Evolutionary conservation across 441 rosid species (phyloP), one percentile per base, ranked within the genome.

Genomic region (Geranium incanum): DNA sequence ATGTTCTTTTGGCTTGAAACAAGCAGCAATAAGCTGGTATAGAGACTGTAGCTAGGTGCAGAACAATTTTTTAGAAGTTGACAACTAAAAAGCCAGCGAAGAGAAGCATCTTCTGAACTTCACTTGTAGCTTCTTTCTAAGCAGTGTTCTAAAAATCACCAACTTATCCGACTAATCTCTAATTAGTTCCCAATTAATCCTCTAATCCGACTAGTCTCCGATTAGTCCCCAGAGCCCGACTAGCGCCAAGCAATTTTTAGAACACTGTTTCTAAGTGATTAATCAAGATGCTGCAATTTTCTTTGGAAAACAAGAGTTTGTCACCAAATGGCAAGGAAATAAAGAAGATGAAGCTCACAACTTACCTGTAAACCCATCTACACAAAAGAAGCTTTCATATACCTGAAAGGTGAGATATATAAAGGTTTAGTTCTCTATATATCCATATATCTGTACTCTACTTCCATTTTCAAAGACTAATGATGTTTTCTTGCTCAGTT

Each of bases 21-120:
- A 76, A 79, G 48, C 66, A 18, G 28, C 36, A 38, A 72, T 70
- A 69, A 75, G 75, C 77, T 70, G 74, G 59, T 78, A 74, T 74
- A 70, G 71, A 69, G 73, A 45, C 50, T 43, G 8, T 43, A 69
- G 77, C 73, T 36, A 75, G 79, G 79, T 75, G 76, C 78, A 43
- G 50, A 7, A 43, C 12, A 43, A 19, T 59, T 70, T 73, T 57
- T 66, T 16, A 59, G 43, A 55, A 71, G 69, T 70, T 57, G 36
- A 52, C 63, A 64, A 57, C 67, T 11, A 4, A 72, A 70, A 41
- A 41, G 39, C 57, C 38, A 70, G 18, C 69, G 45, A 67, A 50
- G 59, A 50, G 59, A 43, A 43, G 50, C 50, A 43, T 43, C 50
- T 43, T 43, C 5, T 7, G 50, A 43, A 43, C 50, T 43, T 7